Percentiles rank a stretch among this genome's conserved stretches.
Evolutionary conservation across 2,329 filamentous ascomycete species (phyloP).

Genomic region (Xylariaceae sp.): DNA sequence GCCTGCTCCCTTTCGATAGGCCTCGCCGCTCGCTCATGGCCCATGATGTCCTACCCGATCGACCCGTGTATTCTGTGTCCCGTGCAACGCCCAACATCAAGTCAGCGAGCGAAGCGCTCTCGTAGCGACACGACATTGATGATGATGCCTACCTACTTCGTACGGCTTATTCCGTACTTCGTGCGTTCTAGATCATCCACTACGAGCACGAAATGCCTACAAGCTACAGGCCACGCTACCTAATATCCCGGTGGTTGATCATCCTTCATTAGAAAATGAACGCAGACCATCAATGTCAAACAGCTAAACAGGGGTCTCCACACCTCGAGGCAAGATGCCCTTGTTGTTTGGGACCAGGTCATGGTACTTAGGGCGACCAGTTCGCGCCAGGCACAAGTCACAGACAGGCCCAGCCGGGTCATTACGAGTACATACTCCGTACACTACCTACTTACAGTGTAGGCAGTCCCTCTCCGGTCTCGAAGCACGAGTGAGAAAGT

Average conservation of each 20-base stretch:
- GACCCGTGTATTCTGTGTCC: conserved; percentile 2
- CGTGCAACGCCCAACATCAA: not conserved
- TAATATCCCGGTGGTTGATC: conserved; percentile 38
- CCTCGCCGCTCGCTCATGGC: too few species aligned
- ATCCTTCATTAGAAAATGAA: conserved; percentile 36
- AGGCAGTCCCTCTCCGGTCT: not conserved
- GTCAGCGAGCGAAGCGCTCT: not conserved
- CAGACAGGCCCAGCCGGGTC: too few species aligned
- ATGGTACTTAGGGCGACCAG: not conserved
- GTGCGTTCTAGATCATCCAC: conserved; percentile 23
- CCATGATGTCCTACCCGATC: not conserved
- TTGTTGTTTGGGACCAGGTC: not conserved
- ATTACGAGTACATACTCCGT: too few species aligned
- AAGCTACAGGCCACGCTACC: conserved; percentile 10
- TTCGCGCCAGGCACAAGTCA: not conserved
- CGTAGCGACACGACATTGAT: not conserved
- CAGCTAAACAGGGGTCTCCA: conserved; percentile 24
- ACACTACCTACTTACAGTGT: not conserved
- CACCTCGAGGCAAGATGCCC: conserved; percentile 5
- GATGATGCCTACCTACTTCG: too few species aligned
- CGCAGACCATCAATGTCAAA: conserved; percentile 46
- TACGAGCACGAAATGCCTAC: too few species aligned
- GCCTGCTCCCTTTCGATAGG: too few species aligned
- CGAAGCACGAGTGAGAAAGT: conserved; percentile 3
- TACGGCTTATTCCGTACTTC: too few species aligned